Conservation (phyloP, 225 moss, liverwort and hornwort species). For the Sphagnum tenellum region DNA sequence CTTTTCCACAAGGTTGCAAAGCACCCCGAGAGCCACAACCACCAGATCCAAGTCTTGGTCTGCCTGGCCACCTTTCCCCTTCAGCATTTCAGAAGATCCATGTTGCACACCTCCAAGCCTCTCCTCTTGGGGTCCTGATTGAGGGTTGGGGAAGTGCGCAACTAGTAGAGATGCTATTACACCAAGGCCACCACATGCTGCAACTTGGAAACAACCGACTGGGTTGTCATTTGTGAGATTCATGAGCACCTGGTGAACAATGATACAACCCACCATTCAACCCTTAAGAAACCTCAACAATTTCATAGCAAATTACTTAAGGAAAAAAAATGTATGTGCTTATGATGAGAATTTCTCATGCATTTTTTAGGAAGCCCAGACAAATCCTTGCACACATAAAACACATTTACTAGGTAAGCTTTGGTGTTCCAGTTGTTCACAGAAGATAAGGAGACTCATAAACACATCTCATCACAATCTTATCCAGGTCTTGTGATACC, state of each 20-base stretch:
- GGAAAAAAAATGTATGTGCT: background rate
- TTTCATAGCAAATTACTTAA: background rate
- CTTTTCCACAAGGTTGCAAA: conserved; percentile 94
- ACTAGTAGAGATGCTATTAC: conserved; percentile 80
- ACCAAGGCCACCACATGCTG: conserved; percentile 71
- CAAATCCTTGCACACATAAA: too few species aligned
- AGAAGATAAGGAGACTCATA: too few species aligned
- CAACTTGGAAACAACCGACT: conserved; percentile 94
- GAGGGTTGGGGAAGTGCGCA: conserved; percentile 67
- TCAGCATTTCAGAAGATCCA: conserved; percentile 16
- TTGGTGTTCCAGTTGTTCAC: background rate
- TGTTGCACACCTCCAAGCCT: background rate
- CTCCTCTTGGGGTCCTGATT: conserved; percentile 27
- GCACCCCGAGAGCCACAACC: conserved; percentile 80
- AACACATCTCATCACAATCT: too few species aligned
- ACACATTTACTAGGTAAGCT: too few species aligned
- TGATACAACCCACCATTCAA: too few species aligned
- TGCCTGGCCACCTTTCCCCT: conserved; percentile 45
- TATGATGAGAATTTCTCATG: too few species aligned
- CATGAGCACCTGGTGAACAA: conserved; percentile 68
- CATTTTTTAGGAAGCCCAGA: too few species aligned
- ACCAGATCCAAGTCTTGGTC: conserved; percentile 93
- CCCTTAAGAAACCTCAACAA: background rate
- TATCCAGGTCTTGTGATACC: too few species aligned
- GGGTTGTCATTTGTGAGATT: conserved; percentile 97